A percentile compares a stretch with the other conserved stretches of the same genome.
phyloP scores from a whole-genome alignment of 495 filamentous ascomycete species.

The Wilcoxina mikolae region DNA sequence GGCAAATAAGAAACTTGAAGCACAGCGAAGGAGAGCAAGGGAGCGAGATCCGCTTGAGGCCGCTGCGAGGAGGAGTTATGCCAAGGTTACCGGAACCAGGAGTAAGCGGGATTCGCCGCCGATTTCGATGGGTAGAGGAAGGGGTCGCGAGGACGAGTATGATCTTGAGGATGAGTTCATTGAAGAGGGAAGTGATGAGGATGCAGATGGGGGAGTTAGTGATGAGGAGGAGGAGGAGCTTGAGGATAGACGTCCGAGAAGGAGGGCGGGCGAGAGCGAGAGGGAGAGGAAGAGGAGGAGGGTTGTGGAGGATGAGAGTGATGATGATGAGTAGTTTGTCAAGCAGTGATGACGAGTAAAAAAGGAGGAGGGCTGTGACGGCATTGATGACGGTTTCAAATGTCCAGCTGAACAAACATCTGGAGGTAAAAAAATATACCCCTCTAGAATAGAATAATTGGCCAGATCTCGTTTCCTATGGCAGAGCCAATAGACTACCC shows the following conservation, averaged over 20 bases:
- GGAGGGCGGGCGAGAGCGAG: conserved; percentile 4
- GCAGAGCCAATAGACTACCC: too few species aligned
- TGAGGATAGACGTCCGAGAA: conserved; percentile 8
- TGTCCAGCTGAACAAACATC: too few species aligned
- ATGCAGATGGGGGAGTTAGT: conserved; percentile 44
- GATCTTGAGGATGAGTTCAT: conserved; percentile 45
- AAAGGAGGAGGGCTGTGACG: too few species aligned
- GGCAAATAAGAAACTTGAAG: conserved; percentile 34
- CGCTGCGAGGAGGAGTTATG: conserved; percentile 32
- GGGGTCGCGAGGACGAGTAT: conserved; percentile 53
- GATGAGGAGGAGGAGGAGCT: conserved; percentile 39
- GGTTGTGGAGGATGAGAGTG: conserved; percentile 24
- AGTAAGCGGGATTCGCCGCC: conserved; percentile 40
- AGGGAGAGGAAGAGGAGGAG: conserved; percentile 18
- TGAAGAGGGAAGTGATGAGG: conserved; percentile 37
- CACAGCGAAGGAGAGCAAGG: conserved; percentile 39
- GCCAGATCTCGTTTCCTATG: too few species aligned
- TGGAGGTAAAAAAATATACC: too few species aligned
- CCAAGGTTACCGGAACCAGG: conserved; percentile 31
- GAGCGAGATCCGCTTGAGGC: conserved; percentile 31
- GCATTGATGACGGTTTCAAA: too few species aligned
- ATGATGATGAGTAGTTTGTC: too few species aligned
- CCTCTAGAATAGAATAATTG: too few species aligned
- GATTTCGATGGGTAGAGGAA: conserved; percentile 38
- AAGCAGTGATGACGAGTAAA: conserved; percentile 1